phyloP scores from a whole-genome alignment of 2,329 filamentous ascomycete species.

The Immersiporthe knoxdaviesiana region DNA sequence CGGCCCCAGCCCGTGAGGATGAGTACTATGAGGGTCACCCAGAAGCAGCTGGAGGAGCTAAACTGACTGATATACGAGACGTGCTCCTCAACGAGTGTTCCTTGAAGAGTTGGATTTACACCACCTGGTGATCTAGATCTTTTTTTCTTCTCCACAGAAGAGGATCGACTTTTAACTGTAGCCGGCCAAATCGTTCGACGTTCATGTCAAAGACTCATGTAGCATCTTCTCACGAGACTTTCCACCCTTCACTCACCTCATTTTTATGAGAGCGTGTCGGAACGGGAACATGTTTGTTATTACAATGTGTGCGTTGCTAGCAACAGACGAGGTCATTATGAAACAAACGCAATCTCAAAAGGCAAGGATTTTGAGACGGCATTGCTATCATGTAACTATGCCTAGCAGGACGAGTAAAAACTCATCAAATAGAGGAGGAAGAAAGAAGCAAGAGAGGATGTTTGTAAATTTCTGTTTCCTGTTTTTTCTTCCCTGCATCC shows the following conservation, averaged over 20 bases:
- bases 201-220: neutral
- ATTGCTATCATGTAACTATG: neutral
- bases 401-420: neutral
- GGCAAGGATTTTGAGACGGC: too few species aligned
- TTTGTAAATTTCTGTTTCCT: too few species aligned
- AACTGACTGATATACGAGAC: conserved; percentile 5
- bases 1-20: conserved; percentile 14
- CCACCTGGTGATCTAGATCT: neutral
- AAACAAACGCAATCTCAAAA: too few species aligned
- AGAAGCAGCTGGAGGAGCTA: conserved; percentile 18
- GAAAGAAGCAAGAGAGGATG: too few species aligned
- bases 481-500: too few species aligned
- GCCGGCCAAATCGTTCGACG: neutral
- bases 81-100: neutral
- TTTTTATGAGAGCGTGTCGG: neutral
- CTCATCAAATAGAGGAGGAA: neutral
- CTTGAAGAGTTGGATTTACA: neutral
- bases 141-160: neutral
- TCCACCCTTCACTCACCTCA: too few species aligned
- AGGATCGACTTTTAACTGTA: too few species aligned
- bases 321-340: neutral
- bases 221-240: neutral
- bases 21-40: conserved; percentile 25
- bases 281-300: neutral
- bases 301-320: neutral